Percentiles rank a stretch among this genome's conserved stretches.
Conservation (phyloP, 371 early-diverging fungal genomes). For the Rozella allomycis region DNA sequence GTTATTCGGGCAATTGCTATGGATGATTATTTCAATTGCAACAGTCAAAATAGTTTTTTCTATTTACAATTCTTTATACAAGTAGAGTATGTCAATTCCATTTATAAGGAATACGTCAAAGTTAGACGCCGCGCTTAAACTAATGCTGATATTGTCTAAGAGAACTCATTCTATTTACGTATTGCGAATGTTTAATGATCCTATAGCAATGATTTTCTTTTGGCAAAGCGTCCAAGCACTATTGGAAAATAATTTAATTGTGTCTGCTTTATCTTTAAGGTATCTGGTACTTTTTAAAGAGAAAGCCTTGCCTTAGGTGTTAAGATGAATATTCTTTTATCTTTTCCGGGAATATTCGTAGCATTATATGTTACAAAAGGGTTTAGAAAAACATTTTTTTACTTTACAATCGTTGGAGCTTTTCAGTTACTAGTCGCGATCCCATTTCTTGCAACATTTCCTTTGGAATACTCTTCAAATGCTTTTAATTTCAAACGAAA, state of each 20-base stretch:
- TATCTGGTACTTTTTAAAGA: slow-evolving; percentile 6
- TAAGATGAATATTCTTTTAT: slow-evolving; percentile 80
- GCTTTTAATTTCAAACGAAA: slow-evolving; percentile 10
- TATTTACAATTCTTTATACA: too few species aligned
- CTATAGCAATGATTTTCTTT: slow-evolving; percentile 57
- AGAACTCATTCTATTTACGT: slow-evolving; percentile 74
- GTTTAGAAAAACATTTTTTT: slow-evolving; percentile 18
- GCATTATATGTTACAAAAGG: slow-evolving; percentile 36
- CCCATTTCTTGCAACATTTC: background rate
- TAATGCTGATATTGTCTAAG: slow-evolving; percentile 44
- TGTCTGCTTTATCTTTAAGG: slow-evolving; percentile 39
- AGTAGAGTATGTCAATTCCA: too few species aligned
- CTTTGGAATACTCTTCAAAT: background rate
- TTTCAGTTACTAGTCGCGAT: slow-evolving; percentile 18
- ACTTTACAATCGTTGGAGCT: slow-evolving; percentile 17
- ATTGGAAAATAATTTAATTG: slow-evolving; percentile 20
- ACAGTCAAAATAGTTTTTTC: too few species aligned
- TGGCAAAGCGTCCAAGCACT: slow-evolving; percentile 38
- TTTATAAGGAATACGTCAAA: too few species aligned
- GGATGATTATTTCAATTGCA: too few species aligned
- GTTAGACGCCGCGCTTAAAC: too few species aligned
- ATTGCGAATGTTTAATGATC: slow-evolving; percentile 74
- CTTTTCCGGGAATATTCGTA: slow-evolving; percentile 60
- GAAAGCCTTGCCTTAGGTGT: slow-evolving; percentile 52
- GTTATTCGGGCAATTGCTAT: too few species aligned